phyloP scores from a whole-genome alignment of 2,329 filamentous ascomycete species.

The Paecilomyces formosus region DNA sequence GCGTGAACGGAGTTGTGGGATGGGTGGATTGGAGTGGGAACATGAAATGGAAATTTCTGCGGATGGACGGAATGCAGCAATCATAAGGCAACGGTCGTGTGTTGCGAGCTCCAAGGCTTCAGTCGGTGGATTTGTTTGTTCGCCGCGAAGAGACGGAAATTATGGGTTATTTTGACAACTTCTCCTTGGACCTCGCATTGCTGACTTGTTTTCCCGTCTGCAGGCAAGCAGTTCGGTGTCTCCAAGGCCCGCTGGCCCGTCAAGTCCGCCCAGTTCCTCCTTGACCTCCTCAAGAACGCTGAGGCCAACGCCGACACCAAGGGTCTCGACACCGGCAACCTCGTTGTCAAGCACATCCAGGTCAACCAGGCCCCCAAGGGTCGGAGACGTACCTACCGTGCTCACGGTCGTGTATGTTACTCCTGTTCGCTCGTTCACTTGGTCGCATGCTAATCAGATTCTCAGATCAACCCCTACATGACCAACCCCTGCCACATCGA shows the following conservation, averaged over 20 bases:
- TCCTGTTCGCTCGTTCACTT: constrained; percentile 1
- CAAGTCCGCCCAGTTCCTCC: constrained; percentile 98
- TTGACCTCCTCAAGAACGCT: constrained; percentile 94
- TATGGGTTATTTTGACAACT: not conserved
- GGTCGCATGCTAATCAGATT: constrained; percentile 18
- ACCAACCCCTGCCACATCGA: constrained; percentile 99
- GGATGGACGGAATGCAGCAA: constrained; percentile 1
- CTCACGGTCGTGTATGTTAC: constrained; percentile 93
- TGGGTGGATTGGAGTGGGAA: constrained; percentile 3
- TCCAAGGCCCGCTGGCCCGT: constrained; percentile 96
- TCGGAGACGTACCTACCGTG: constrained; percentile 98
- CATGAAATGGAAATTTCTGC: constrained; percentile 3
- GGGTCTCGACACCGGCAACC: constrained; percentile 93
- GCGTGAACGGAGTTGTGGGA: not conserved
- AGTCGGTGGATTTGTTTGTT: not conserved
- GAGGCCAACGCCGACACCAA: constrained; percentile 96
- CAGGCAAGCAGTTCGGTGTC: constrained; percentile 99
- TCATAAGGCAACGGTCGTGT: not conserved
- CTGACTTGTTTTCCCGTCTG: constrained; percentile 14
- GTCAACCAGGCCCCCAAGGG: constrained; percentile 99
- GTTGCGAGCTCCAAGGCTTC: not conserved
- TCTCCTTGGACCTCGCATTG: constrained; percentile 1
- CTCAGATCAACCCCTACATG: constrained; percentile 99
- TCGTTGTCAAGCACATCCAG: constrained; percentile 99
- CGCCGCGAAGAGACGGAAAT: not conserved